Percentiles rank a stretch among this genome's conserved stretches.
phyloP scores from a whole-genome alignment of 1,139 yeast genomes.

The Suhomyces panamericanus region DNA sequence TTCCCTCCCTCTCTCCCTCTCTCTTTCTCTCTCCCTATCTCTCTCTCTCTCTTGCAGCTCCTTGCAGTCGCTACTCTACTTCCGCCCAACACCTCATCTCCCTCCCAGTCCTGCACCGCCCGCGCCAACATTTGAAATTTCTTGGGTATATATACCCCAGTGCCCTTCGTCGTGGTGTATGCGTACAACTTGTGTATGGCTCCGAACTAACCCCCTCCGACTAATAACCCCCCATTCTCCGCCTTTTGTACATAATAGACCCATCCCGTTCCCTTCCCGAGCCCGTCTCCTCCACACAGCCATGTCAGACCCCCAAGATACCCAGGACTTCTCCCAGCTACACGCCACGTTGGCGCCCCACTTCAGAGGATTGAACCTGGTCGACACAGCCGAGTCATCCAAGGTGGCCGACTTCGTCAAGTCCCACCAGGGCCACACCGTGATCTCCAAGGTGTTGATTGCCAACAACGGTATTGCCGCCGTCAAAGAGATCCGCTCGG shows the following conservation, averaged over 20 bases:
- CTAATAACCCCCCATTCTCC: slow-evolving; percentile 3
- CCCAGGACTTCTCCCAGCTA: slow-evolving; percentile 29
- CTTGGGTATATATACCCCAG: slow-evolving; percentile 10
- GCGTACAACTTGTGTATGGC: slow-evolving; percentile 11
- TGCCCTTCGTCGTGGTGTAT: slow-evolving; percentile 7
- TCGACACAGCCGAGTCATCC: slow-evolving; percentile 69
- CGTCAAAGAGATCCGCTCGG: slow-evolving; percentile 94
- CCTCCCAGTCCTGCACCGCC: slow-evolving; percentile 5
- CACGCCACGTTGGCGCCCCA: slow-evolving; percentile 59
- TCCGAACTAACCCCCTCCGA: slow-evolving; percentile 7
- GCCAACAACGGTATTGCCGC: slow-evolving; percentile 99
- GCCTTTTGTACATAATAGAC: slow-evolving; percentile 9
- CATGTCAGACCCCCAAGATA: slow-evolving; percentile 16
- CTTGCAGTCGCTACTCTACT: not conserved
- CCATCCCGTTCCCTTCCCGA: slow-evolving; percentile 6
- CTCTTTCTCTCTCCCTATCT: not conserved
- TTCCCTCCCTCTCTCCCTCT: no score
- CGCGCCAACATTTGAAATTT: slow-evolving; percentile 7
- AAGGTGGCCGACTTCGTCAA: slow-evolving; percentile 82
- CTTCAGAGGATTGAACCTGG: slow-evolving; percentile 78
- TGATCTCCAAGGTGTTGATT: slow-evolving; percentile 81
- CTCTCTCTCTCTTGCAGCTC: not conserved
- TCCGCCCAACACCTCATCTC: slow-evolving; percentile 4
- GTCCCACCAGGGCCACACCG: slow-evolving; percentile 91
- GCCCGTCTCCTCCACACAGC: slow-evolving; percentile 7